Conservation (phyloP, 495 filamentous ascomycete species). For the Aspergillus nidulans region DNA sequence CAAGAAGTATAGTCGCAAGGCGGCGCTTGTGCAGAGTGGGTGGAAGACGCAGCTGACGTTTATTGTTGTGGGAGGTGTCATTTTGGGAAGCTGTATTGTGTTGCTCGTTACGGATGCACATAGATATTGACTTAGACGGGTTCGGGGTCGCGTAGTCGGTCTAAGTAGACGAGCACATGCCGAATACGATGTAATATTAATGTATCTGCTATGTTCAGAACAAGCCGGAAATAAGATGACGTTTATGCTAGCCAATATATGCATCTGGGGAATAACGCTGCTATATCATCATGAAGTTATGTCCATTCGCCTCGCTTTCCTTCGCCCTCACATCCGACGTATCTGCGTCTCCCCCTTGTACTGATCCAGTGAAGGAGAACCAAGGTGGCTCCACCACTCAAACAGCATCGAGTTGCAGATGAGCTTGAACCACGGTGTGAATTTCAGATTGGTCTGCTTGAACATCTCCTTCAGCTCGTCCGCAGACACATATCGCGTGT, state of each 20-base stretch:
- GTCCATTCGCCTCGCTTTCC: neutral
- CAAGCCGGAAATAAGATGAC: neutral
- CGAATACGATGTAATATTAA: neutral
- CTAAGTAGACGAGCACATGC: neutral
- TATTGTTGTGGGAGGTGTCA: slow-evolving; percentile 68
- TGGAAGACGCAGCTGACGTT: slow-evolving; percentile 87
- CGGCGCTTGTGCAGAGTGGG: slow-evolving; percentile 85
- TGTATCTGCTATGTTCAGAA: neutral
- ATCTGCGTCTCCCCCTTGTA: slow-evolving; percentile 85
- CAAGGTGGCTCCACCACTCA: slow-evolving; percentile 94
- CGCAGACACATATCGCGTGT: slow-evolving; percentile 74
- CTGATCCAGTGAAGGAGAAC: slow-evolving; percentile 68
- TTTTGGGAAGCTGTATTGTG: slow-evolving; percentile 73
- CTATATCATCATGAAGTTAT: slow-evolving; percentile 9
- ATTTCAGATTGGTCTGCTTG: slow-evolving; percentile 68
- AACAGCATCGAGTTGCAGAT: slow-evolving; percentile 97
- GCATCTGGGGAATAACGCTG: slow-evolving; percentile 5
- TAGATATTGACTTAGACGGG: neutral
- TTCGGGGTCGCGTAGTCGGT: neutral
- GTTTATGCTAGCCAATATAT: neutral
- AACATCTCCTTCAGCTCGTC: slow-evolving; percentile 85
- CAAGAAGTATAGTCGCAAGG: slow-evolving; percentile 70
- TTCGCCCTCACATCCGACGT: slow-evolving; percentile 64
- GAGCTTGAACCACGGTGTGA: slow-evolving; percentile 99
- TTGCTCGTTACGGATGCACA: slow-evolving; percentile 54